phyloP scores from a whole-genome alignment of 345 rosid species.

The Euphorbia pulcherrima region DNA sequence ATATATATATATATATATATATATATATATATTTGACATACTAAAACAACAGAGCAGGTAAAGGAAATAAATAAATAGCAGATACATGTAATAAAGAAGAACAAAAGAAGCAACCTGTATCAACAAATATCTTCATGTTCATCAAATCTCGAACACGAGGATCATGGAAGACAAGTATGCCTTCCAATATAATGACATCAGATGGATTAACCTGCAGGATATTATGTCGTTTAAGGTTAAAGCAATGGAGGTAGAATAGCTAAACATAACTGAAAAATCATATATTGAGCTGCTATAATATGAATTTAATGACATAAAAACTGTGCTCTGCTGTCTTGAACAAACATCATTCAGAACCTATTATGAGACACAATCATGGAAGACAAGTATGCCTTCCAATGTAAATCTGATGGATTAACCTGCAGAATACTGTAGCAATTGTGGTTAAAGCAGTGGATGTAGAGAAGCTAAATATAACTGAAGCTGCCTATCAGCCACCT shows the following conservation, averaged over 20 bases:
- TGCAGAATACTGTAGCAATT: slow-evolving; percentile 30
- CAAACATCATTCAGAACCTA: slow-evolving; percentile 3
- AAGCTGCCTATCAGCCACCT: too few species aligned
- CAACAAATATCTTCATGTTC: slow-evolving; percentile 99
- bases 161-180: slow-evolving; percentile 91
- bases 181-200: slow-evolving; percentile 91
- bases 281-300: background rate
- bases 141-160: slow-evolving; percentile 75
- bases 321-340: background rate
- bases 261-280: background rate
- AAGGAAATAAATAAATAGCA: background rate
- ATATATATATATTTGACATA: too few species aligned
- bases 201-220: slow-evolving; percentile 81
- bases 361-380: slow-evolving; percentile 47
- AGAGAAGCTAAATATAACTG: background rate
- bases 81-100: too few species aligned
- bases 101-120: slow-evolving; percentile 71
- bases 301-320: background rate
- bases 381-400: slow-evolving; percentile 89
- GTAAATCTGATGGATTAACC: slow-evolving; percentile 92
- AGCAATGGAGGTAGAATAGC: background rate
- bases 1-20: too few species aligned
- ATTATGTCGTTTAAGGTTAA: slow-evolving; percentile 10
- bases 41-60: too few species aligned
- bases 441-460: slow-evolving; percentile 1